Conservation (phyloP, 495 filamentous ascomycete genomes). For the Penicillium chermesinum region DNA sequence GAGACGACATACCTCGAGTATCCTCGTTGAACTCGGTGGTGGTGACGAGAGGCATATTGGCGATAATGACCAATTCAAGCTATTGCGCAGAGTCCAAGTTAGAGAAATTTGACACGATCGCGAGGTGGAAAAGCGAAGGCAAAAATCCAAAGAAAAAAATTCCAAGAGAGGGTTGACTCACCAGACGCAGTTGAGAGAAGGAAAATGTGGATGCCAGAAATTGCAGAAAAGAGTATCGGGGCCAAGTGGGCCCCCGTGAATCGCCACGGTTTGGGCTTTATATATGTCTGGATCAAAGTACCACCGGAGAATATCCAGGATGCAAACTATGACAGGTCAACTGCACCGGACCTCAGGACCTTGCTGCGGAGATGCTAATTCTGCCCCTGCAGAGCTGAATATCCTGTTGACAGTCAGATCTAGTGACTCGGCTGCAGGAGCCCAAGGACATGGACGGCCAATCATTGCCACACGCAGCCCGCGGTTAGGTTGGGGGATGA, state of each 20-base stretch:
- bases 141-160: not conserved
- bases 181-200: not conserved
- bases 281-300: not conserved
- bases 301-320: not conserved
- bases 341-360: no score
- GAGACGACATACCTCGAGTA: conserved; percentile 50
- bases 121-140: not conserved
- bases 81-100: not conserved
- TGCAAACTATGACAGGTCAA: not conserved
- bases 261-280: not conserved
- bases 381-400: no score
- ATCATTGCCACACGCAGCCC: not conserved
- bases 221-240: not conserved
- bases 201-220: not conserved
- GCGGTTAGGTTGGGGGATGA: no score
- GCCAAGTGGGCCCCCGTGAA: not conserved
- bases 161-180: not conserved
- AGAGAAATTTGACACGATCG: not conserved
- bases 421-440: not conserved
- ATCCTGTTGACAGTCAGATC: conserved; percentile 40
- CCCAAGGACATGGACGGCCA: not conserved
- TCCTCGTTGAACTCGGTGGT: conserved; percentile 48
- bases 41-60: conserved; percentile 47
- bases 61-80: not conserved
- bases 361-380: no score